Evolutionary conservation across 345 rosid genomes (phyloP).

Genomic region (Rhizophora apiculata): DNA sequence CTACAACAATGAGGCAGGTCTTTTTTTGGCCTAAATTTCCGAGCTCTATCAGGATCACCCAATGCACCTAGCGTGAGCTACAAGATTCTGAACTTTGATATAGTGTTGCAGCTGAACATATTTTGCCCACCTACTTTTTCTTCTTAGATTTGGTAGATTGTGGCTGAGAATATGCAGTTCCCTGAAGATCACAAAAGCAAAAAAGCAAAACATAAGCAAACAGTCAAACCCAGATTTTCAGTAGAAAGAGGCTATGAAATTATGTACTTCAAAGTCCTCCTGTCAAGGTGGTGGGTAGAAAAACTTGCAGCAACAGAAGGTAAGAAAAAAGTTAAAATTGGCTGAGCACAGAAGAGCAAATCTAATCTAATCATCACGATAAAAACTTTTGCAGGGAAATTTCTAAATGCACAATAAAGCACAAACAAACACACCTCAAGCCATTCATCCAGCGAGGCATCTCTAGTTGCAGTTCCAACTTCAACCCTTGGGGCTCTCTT

Average conservation of each 20-base stretch:
- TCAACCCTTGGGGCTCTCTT: conserved; percentile 81
- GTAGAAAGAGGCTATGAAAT: background rate
- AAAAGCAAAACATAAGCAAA: background rate
- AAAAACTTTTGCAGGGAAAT: background rate
- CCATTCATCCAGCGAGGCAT: conserved; percentile 92
- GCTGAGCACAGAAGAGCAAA: background rate
- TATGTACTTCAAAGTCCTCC: too few species aligned
- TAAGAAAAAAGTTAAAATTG: background rate
- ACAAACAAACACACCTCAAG: conserved; percentile 57
- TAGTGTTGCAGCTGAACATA: conserved; percentile 12
- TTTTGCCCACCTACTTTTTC: conserved; percentile 53
- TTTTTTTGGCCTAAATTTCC: conserved; percentile 30
- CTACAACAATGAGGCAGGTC: conserved; percentile 39
- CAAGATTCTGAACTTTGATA: conserved; percentile 22
- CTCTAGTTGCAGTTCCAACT: conserved; percentile 73
- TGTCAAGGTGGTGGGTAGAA: too few species aligned
- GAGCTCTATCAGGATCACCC: conserved; percentile 21
- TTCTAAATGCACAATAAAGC: background rate
- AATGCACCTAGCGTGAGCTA: conserved; percentile 30
- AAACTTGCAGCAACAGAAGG: too few species aligned
- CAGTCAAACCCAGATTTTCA: too few species aligned
- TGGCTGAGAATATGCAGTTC: conserved; percentile 67
- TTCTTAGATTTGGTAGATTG: conserved; percentile 66
- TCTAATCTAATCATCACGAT: background rate
- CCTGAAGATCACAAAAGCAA: conserved; percentile 39